These are phyloP conservation scores for Clathrospora elynae DNA, from an alignment of 2,329 filamentous ascomycete genomes.

Conservation along the genomic window DNA sequence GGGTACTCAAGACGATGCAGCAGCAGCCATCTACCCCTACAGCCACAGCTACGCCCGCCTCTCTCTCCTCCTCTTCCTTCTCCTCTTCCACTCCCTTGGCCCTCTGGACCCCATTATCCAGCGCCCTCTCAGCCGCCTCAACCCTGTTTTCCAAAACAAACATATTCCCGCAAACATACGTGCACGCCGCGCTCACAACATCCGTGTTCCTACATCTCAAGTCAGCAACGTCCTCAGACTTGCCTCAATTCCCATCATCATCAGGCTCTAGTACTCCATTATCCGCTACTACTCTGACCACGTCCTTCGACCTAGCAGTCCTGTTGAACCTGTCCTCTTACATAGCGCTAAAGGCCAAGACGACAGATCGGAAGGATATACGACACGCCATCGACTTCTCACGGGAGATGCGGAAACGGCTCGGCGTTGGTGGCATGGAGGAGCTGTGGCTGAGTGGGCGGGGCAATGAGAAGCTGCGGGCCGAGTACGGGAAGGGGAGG, in stretches of 20 bases:
- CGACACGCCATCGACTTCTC: slow-evolving; percentile 33
- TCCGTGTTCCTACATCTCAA: slow-evolving; percentile 21
- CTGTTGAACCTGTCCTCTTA: slow-evolving; percentile 32
- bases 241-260: slow-evolving; percentile 15
- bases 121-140: slow-evolving; percentile 29
- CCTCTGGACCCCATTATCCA: slow-evolving; percentile 29
- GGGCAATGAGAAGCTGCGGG: slow-evolving; percentile 20
- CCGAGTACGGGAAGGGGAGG: slow-evolving; percentile 21
- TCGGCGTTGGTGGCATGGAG: slow-evolving; percentile 25
- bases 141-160: slow-evolving; percentile 18
- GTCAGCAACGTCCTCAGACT: slow-evolving; percentile 8
- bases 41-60: too few relatives aligned
- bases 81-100: slow-evolving; percentile 8
- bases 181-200: slow-evolving; percentile 23
- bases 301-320: slow-evolving; percentile 32
- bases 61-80: too few relatives aligned
- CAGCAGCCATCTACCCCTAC: background rate
- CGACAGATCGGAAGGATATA: slow-evolving; percentile 24
- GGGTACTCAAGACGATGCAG: slow-evolving; percentile 31
- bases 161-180: slow-evolving; percentile 31
- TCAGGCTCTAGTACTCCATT: background rate
- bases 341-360: slow-evolving; percentile 25
- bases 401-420: slow-evolving; percentile 25
- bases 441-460: slow-evolving; percentile 17
- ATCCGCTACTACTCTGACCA: background rate